phyloP scores from a whole-genome alignment of 2,329 filamentous ascomycete genomes.

The Diaporthe caulivora region DNA sequence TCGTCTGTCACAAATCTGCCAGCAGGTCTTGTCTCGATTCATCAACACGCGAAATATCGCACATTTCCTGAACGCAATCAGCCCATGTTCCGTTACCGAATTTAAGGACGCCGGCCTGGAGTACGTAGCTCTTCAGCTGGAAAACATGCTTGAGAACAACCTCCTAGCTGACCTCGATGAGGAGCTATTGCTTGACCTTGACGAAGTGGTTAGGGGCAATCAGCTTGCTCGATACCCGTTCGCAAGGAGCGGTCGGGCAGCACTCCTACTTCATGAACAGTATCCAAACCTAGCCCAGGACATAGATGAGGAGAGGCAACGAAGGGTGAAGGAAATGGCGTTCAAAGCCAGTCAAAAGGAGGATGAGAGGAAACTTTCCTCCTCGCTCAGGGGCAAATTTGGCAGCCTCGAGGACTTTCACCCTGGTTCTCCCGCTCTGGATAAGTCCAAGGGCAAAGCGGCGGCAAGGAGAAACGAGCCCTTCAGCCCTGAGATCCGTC shows the following conservation, averaged over 20 bases:
- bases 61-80: constrained; percentile 85
- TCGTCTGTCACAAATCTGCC: constrained; percentile 88
- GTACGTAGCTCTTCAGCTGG: constrained; percentile 92
- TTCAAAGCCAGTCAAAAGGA: constrained; percentile 74
- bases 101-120: constrained; percentile 92
- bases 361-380: constrained; percentile 72
- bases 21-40: constrained; percentile 84
- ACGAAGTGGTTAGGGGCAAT: constrained; percentile 83
- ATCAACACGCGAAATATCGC: constrained; percentile 90
- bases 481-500: constrained; percentile 75
- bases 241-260: constrained; percentile 79
- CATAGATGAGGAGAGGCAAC: constrained; percentile 76
- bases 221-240: constrained; percentile 84
- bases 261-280: constrained; percentile 73
- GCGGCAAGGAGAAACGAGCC: constrained; percentile 65
- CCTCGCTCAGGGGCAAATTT: constrained; percentile 70
- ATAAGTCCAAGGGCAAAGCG: constrained; percentile 60
- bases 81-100: constrained; percentile 82
- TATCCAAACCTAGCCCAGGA: constrained; percentile 73
- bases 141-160: constrained; percentile 91
- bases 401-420: constrained; percentile 75
- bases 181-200: constrained; percentile 84
- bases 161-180: constrained; percentile 88
- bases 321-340: constrained; percentile 81
- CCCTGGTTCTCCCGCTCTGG: constrained; percentile 54